Base-by-base conservation (phyloP, 352 stramenopile genomes). In the Albugo laibachii region DNA sequence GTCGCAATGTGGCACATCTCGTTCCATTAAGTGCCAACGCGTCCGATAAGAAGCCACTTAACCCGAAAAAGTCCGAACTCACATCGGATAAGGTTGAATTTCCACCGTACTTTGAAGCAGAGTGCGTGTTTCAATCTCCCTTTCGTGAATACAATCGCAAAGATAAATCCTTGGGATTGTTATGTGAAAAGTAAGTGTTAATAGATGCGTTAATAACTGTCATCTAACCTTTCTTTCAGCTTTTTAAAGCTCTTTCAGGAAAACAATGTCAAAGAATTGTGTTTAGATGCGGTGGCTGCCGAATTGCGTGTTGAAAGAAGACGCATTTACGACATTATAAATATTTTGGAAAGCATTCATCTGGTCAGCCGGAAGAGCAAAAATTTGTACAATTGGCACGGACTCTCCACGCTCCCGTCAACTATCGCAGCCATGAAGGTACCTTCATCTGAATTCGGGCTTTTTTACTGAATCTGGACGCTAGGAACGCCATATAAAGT, bases 241-340 rank as follows among this genome's bases (percentile, higher is more conserved):
- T 91, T 91, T 54, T 44, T 91, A 11, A 80, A 81, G 27, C 52
- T 87, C 41, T 86, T 83, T 45, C 61, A 65, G 11, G 66, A 66
- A 27, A 62, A 81, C 50, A 52, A 72, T 43, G 72, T 86, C 41
- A 47, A 66, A 0, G 77, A 91, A 53, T 80, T 91, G 46, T 87
- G 72, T 52, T 51, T 91, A 1, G 73, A 87, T 36, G 57, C 61
- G 49, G 74, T 75, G 13, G 77, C 77, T 0, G 56, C 60, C 0
- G 65, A 86, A 48, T 57, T 91, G 0, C 76, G 80, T 1, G 91
- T 97, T 0, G 92, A 96, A 58, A 72, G 93, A 38, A 70, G 93
- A 36, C 67, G 93, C 14, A 97, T 98, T 46, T 98, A 98, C 58
- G 93, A 98, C 61, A 95, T 98, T 38, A 89, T 98, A 42, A 98